Evolutionary conservation across 2,329 filamentous ascomycete species (phyloP).

Genomic region (Paraphaeosphaeria sporulosa): DNA sequence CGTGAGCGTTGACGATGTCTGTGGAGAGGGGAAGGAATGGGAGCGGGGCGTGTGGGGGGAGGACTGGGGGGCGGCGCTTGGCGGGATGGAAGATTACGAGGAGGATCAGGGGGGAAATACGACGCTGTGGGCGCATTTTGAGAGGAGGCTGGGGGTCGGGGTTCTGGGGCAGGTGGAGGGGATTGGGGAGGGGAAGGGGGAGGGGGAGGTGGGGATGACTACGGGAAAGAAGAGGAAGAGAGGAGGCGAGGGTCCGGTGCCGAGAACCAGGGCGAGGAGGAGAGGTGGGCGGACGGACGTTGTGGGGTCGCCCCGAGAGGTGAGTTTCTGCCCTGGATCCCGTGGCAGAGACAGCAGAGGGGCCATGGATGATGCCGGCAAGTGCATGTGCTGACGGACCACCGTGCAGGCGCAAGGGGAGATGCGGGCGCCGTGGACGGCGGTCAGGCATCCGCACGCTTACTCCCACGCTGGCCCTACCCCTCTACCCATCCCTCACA

Average conservation of each 20-base stretch:
- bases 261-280: not conserved
- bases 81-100: no score
- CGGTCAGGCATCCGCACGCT: no score
- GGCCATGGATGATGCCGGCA: no score
- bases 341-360: no score
- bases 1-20: not conserved
- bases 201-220: no score
- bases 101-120: not conserved
- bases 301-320: not conserved
- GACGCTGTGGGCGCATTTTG: slow-evolving; percentile 8
- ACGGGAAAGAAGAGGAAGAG: not conserved
- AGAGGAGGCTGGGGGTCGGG: not conserved
- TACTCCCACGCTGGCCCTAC: no score
- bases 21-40: not conserved
- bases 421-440: no score
- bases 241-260: not conserved
- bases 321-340: not conserved
- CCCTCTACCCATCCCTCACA: no score
- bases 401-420: no score
- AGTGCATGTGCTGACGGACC: no score
- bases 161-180: not conserved
- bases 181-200: no score
- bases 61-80: no score
- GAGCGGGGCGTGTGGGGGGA: not conserved
- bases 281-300: not conserved